A percentile compares a stretch with the other conserved stretches of the same genome.
These are phyloP conservation scores for Miscanthus lutarioriparius DNA, from an alignment of 176 grass and related monocot species.

Conservation along the genomic window DNA sequence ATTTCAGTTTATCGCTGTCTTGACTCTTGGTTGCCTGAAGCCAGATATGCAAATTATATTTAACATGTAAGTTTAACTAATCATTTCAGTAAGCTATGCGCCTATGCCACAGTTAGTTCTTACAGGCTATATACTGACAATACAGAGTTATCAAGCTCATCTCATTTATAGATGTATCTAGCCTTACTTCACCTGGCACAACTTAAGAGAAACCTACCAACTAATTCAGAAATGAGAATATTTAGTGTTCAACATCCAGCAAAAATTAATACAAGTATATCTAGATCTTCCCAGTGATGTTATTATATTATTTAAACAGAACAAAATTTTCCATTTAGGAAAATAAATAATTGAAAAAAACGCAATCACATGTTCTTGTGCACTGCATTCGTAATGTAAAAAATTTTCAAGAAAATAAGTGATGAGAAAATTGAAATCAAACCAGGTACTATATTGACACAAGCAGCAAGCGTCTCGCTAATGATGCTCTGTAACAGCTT, in stretches of 20 bases:
- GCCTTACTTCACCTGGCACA: not conserved
- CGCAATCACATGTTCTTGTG: not conserved
- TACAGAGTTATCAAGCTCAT: not conserved
- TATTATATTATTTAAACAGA: not conserved
- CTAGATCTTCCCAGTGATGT: not conserved
- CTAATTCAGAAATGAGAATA: not conserved
- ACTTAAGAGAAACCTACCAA: not conserved
- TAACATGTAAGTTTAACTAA: not conserved
- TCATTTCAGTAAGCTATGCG: not conserved
- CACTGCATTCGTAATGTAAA: not conserved
- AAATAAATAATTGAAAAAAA: not conserved
- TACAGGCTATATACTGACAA: not conserved
- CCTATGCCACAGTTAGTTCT: not conserved
- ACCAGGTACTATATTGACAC: constrained; percentile 80
- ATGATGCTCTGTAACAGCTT: constrained; percentile 77
- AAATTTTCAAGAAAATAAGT: not conserved
- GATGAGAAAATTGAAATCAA: not conserved
- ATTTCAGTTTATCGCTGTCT: too few relatives aligned
- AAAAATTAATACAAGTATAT: not conserved
- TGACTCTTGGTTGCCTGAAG: not conserved
- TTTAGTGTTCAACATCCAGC: not conserved
- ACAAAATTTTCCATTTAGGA: not conserved
- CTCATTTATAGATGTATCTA: not conserved
- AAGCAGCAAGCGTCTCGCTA: constrained; percentile 71
- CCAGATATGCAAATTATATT: not conserved